Percentiles rank a stretch among this genome's conserved stretches.
These are phyloP conservation scores for Heracleum sosnowskyi DNA, from an alignment of 129 eudicot genomes.

Conservation along the genomic window DNA sequence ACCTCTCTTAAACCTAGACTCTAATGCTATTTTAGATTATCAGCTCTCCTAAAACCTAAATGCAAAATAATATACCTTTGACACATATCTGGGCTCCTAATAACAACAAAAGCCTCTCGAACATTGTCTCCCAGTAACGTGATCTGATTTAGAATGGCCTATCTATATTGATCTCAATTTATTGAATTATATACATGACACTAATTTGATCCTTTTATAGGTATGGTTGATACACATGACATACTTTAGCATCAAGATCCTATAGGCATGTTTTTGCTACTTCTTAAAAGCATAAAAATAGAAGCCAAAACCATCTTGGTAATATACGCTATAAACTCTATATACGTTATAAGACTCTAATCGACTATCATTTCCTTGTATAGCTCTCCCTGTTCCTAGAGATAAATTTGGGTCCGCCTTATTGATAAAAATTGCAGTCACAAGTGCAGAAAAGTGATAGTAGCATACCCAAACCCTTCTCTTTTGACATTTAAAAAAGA, in stretches of 20 bases:
- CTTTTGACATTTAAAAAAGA: background rate
- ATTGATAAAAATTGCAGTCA: background rate
- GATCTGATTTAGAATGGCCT: background rate
- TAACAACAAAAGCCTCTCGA: slow-evolving; percentile 21
- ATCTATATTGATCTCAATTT: background rate
- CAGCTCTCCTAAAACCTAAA: background rate
- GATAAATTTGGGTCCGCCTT: background rate
- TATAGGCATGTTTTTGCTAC: background rate
- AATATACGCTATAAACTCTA: background rate
- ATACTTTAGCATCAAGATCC: background rate
- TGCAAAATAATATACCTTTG: background rate
- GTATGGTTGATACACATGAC: background rate
- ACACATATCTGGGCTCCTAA: slow-evolving; percentile 3
- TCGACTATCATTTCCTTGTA: background rate
- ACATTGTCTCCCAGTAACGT: slow-evolving; percentile 21
- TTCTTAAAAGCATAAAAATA: background rate
- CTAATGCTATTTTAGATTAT: background rate
- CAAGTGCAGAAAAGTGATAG: background rate
- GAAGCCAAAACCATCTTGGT: too few relatives aligned
- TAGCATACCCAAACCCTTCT: background rate
- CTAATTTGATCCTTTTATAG: background rate
- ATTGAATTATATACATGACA: background rate
- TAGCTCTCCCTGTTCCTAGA: background rate
- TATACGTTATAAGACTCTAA: background rate
- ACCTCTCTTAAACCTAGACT: background rate